Conservation (phyloP, 169 alveolate species). For the Ichthyophthirius multifiliis region DNA sequence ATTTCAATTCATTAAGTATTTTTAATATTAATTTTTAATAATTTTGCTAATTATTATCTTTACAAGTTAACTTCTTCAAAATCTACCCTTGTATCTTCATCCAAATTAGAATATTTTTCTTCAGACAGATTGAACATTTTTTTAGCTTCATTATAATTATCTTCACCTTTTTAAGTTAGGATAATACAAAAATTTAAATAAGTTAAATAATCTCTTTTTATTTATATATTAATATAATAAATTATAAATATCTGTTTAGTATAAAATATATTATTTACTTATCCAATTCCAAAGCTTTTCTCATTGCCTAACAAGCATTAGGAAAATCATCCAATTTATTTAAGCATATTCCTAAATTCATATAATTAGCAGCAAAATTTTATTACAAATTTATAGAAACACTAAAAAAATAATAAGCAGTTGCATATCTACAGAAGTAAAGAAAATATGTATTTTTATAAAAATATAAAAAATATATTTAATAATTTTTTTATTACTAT, state of each 20-base stretch:
- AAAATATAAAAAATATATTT: background rate
- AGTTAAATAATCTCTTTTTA: slow-evolving; percentile 65
- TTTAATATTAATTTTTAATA: no score
- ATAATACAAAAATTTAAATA: slow-evolving; percentile 82
- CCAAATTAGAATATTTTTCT: slow-evolving; percentile 44
- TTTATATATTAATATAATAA: background rate
- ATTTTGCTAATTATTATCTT: no score
- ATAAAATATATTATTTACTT: background rate
- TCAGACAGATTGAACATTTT: slow-evolving; percentile 49
- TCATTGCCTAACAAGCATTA: slow-evolving; percentile 82
- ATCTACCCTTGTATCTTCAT: slow-evolving; percentile 61
- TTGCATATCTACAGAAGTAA: slow-evolving; percentile 46
- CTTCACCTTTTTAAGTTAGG: slow-evolving; percentile 66
- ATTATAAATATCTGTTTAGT: background rate
- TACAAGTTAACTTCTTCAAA: no score
- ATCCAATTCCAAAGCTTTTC: slow-evolving; percentile 75
- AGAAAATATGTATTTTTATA: background rate
- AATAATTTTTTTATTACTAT: slow-evolving; percentile 45
- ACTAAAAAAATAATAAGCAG: slow-evolving; percentile 88
- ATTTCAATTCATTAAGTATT: no score
- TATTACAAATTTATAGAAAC: slow-evolving; percentile 86
- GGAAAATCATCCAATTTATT: slow-evolving; percentile 84
- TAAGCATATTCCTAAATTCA: slow-evolving; percentile 82
- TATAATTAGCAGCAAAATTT: slow-evolving; percentile 75
- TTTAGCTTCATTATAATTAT: slow-evolving; percentile 55